Evolutionary conservation across 169 alveolate species (phyloP).

Genomic region (Nephromyces sp.): DNA sequence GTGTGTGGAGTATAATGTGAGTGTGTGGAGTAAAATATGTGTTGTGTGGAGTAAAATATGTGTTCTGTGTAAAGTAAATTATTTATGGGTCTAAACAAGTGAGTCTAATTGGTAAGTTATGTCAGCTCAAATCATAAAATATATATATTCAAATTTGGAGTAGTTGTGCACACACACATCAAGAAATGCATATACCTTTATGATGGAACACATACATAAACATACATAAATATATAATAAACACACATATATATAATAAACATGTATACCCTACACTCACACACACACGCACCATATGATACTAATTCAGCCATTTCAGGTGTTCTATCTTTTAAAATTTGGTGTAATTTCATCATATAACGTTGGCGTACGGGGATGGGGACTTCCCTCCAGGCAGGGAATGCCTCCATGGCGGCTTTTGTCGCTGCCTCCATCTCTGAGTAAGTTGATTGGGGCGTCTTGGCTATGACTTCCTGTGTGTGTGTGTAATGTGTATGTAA

Average conservation of each 20-base stretch:
- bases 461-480: constrained; percentile 50
- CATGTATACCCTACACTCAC: not conserved
- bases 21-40: not conserved
- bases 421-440: constrained; percentile 61
- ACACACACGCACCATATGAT: constrained; percentile 20
- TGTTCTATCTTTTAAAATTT: constrained; percentile 37
- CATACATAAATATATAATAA: too few relatives aligned
- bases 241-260: not conserved
- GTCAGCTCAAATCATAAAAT: too few relatives aligned
- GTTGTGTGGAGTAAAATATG: not conserved
- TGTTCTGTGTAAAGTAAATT: too few relatives aligned
- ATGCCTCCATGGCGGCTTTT: constrained; percentile 43
- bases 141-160: too few relatives aligned
- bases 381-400: constrained; percentile 49
- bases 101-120: too few relatives aligned
- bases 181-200: too few relatives aligned
- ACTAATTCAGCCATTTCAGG: constrained; percentile 55
- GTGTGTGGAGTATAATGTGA: too few relatives aligned
- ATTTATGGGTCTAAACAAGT: too few relatives aligned
- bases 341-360: not conserved
- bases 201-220: not conserved
- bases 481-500: constrained; percentile 16
- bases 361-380: constrained; percentile 47
- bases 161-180: too few relatives aligned
- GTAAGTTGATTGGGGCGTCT: constrained; percentile 51